Evolutionary conservation across 2,329 filamentous ascomycete genomes (phyloP), one percentile per base, ranked within the genome.

Genomic region (Colletotrichum euphorbiae): DNA sequence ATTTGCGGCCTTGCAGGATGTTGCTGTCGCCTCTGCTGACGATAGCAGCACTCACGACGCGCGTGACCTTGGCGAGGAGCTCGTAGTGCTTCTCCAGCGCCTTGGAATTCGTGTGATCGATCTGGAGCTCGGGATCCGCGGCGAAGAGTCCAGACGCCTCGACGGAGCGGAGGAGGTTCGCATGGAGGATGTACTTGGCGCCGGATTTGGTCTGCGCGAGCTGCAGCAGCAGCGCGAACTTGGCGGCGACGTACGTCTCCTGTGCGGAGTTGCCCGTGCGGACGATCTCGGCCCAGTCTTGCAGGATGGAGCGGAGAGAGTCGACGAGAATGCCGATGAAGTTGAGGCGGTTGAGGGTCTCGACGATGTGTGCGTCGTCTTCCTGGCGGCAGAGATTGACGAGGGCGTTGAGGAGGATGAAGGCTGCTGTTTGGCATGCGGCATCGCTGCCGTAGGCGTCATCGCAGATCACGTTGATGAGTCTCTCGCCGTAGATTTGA

Each of bases 281-380:
- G 82, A 86, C 82, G 38, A 86, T 82, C 62, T 87, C 84, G 61
- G 86, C 84, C 79, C 93, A 87, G 73, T 98, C 94, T 11, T 87
- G 80, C 69, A 94, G 88, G 58, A 98, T 88, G 72, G 88, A 86
- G 72, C 92, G 90, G 64, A 99, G 87, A 58, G 93, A 93, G 79
- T 98, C 95, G 59, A 99, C 90, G 33, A 98, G 87, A 31, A 98
- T 90, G 57, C 92, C 92, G 57, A 98, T 87, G 77, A 98, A 97
- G 80, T 99, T 99, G 52, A 97, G 88, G 64, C 92, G 89, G 74
- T 92, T 91, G 62, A 99, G 87, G 33, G 89, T 85, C 71, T 96
- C 93, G 15, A 97, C 88, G 24, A 98, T 86, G 73, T 92, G 88
- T 58, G 87, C 86, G 33, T 92, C 93, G 56, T 89, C 85, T 74